phyloP scores from a whole-genome alignment of 2,329 filamentous ascomycete species.

The Hypoxylon sp. region DNA sequence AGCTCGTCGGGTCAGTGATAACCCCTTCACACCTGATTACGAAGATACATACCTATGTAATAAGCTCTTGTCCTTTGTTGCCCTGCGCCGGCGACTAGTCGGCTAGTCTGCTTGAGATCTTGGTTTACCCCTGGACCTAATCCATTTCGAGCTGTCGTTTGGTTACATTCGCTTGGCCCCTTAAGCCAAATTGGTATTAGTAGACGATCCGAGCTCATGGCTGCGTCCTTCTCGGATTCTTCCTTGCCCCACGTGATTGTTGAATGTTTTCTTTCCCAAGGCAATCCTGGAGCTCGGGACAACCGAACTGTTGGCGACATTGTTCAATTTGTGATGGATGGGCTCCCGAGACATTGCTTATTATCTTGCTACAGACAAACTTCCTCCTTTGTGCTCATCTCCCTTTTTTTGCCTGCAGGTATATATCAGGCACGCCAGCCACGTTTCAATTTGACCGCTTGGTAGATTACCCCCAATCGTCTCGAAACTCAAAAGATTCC shows the following conservation, averaged over 20 bases:
- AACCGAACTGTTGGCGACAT: slow-evolving; percentile 1
- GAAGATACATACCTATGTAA: too few species aligned
- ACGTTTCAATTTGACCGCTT: slow-evolving; percentile 21
- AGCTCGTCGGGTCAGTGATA: background rate
- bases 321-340: background rate
- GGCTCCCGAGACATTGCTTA: background rate
- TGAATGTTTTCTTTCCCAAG: slow-evolving; percentile 1
- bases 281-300: slow-evolving; percentile 15
- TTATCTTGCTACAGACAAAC: background rate
- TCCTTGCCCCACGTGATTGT: slow-evolving; percentile 20
- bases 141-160: slow-evolving; percentile 9
- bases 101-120: slow-evolving; percentile 26
- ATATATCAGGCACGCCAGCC: slow-evolving; percentile 2
- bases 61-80: too few species aligned
- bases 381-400: background rate
- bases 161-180: slow-evolving; percentile 30
- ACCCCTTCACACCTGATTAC: background rate
- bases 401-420: too few species aligned
- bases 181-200: slow-evolving; percentile 17
- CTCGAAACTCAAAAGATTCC: too few species aligned
- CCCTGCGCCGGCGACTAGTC: too few species aligned
- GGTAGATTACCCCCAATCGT: too few species aligned
- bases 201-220: slow-evolving; percentile 30
- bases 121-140: slow-evolving; percentile 34
- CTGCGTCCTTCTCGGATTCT: slow-evolving; percentile 6